Base-by-base conservation (phyloP, 768 basidiomycete genomes). In the Tylopilus balloui region DNA sequence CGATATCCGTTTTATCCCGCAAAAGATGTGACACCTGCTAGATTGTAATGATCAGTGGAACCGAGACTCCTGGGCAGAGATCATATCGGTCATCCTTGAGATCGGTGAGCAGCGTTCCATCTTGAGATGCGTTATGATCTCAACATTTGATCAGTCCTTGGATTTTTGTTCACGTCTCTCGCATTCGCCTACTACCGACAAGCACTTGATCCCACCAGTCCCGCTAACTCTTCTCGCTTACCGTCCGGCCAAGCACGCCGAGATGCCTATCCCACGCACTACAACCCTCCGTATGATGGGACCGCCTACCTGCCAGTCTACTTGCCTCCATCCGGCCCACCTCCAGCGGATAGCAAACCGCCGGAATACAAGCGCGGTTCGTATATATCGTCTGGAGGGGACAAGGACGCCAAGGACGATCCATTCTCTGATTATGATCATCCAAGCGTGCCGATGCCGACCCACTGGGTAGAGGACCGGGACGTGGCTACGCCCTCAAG, bases 151-250 rank as follows among this genome's bases (percentile, higher is more conserved):
- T 2, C 56, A 87, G 83, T 80, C 41, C 57, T 86, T 40, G 73
- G 76, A 37, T 55, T 72, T 31, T 62, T 91, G 51, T 88, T 90
- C 73, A 76, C 78, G n/a, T 54, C 75, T 41, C 58, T 88, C 56
- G 78, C 83, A 3, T 86, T 85, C 62, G 73, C 76, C 13, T 93
- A 83, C 71, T 82, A 86, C 61, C 83, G 84, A 20, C 90, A 93
- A 67, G 61, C 81, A 2, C 75, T 83, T 28, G 84, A 90, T 64
- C 89, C 90, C 1, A 65, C 76, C 3, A 79, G 78, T 53, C 65
- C 73, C 32, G 76, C 69, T 45, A 83, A 84, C 61, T 56, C 73
- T 35, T 59, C 68, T 12, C 80, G 80, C 35, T 42, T 63, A n/a
- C 81, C 54, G 51, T 70, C 48, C 17, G 64, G 64, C 48, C 72